Evolutionary conservation across 2,329 filamentous ascomycete species (phyloP), one percentile per base, ranked within the genome.

Genomic region (Ascochyta pisi): DNA sequence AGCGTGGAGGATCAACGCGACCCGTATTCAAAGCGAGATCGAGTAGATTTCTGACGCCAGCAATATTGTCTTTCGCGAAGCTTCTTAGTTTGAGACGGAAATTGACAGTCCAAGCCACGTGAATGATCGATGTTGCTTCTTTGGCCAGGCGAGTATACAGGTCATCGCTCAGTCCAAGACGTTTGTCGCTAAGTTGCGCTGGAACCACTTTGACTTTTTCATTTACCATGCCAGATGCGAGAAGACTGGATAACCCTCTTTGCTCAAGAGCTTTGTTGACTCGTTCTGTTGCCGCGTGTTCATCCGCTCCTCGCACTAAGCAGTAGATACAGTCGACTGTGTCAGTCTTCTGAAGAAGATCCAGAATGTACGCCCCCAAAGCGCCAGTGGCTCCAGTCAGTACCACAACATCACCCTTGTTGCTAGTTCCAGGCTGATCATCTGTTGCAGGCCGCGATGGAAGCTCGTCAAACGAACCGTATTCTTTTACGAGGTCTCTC

Each of bases 101-200:
- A 70, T 89, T 88, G 16, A 89, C 86, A 2, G 82, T 79, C 86
- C 86, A 89, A 19, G 86, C 86, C 7, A 86, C 78, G 67, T 89
- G 86, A 50, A 90, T 81, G 16, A 91, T 77, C 2, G 80, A 69
- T 1, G 82, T 83, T 1, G 78, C 72, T 52, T 81, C 73, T 3
- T 61, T 58, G 0, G 76, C 73, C 1, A 87, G 65, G 3, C 68
- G 56, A 2, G 71, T 54, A 64, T 83, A 83, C 6, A 73, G 65
- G 0, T 73, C 64, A 1, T 68, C 54, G 3, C 73, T 64, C 2
- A 88, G 71, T 1, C 84, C 85, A 2, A 88, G 77, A 7, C 69
- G 65, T 3, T 71, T 24, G 5, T 83, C 70, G 4, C 78, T 76
- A n/a, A 88, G 73, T 38, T 78, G 72, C 35, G 79, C 79, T 50